Evolutionary conservation across 768 basidiomycete species (phyloP), one percentile per base, ranked within the genome.

Genomic region (Boletus edulis): DNA sequence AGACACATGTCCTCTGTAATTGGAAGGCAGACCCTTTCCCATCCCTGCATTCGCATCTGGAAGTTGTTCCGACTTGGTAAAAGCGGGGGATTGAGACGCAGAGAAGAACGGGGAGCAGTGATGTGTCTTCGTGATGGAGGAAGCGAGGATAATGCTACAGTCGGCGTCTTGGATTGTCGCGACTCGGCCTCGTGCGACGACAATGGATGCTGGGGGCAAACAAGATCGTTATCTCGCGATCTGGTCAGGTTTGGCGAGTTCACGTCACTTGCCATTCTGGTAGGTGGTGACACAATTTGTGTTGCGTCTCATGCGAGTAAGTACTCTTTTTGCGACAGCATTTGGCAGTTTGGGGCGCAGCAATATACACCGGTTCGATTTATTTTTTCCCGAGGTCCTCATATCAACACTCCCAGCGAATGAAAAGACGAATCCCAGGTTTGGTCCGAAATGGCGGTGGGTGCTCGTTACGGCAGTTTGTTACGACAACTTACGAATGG

Each of bases 141-240:
- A 51, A 62, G 59, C 24, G 24, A 24, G 24, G 4, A 24, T 24
- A 4, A 24, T 24, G 24, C 34, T 38, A 18, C 39, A 7, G 52
- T 62, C 60, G 62, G 60, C 54, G 63, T 54, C 58, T 58, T 66
- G 60, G 58, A 68, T 65, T 46, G 62, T 63, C 64, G 47, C 49
- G 37, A 54, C 41, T 52, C 42, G 53, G 45, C 60, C 51, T 59
- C 52, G 50, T 54, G 56, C 56, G 60, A 58, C 9, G 5, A 52
- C 35, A 49, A 61, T 39, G 55, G 58, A 60, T 18, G 15, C 22
- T 52, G 49, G 38, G 49, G 46, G 51, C 31, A 20, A 46, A 55
- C 45, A 14, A 47, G 64, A 70, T 72, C 62, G 66, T 44, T 60
- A 70, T 70, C 66, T 70, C 56, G 64, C 70, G 68, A 70, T 70